Evolutionary conservation across 2,329 filamentous ascomycete genomes (phyloP), one percentile per base, ranked within the genome.

Genomic region (Cryoendolithus antarcticus): DNA sequence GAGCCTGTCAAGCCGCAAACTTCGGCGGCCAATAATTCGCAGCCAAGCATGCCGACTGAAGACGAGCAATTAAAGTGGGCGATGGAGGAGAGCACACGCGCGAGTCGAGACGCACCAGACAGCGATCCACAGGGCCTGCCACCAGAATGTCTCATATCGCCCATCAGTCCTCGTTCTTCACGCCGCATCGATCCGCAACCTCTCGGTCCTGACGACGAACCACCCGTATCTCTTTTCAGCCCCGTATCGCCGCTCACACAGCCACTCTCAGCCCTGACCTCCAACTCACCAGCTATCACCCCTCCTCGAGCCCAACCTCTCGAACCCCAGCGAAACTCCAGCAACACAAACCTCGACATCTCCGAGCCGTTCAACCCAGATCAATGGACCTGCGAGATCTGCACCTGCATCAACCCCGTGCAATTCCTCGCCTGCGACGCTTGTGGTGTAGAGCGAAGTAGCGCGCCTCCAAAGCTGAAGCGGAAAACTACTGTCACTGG

Each of bases 321-420:
- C 32, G 38, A 40, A 27, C 49, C 44, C 3, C 51, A 56, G 28
- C 37, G 12, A 4, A 35, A 30, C 34, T 44, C 35, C 13, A 43
- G 41, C 15, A 55, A 29, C 50, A 51, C 31, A 33, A 43, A 62
- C 32, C 60, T 53, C 38, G 50, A 61, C 37, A 49, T 53, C 24
- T 52, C 54, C 27, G 58, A 62, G 33, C 54, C 58, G 9, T 46
- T 45, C 31, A 45, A 54, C 24, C 55, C 53, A 3, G 52, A 63
- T 38, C 61, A 67, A 32, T 80, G 76, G 76, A 64, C 66, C 13
- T 80, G 76, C 51, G 63, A 69, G 8, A 64, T 70, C 43, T 80
- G 76, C 57, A 80, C 76, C 0, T 68, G 78, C 30, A 65, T 73
- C 43, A 80, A 80, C 43, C 70, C 73, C 1, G 50, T 71, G n/a